phyloP scores from a whole-genome alignment of 2,329 filamentous ascomycete genomes.

The Talaromyces sp. region DNA sequence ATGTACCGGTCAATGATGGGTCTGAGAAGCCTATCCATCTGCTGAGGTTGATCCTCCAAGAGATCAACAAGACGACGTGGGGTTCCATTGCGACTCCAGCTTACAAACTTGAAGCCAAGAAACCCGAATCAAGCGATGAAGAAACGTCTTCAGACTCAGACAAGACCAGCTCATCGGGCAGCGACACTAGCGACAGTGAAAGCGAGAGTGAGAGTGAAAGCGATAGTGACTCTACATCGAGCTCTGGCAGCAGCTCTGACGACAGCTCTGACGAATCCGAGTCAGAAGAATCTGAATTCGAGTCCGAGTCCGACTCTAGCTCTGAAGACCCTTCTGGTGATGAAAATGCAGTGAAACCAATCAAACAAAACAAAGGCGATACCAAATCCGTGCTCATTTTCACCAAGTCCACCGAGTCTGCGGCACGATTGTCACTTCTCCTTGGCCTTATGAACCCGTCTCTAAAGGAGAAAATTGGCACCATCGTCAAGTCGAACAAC shows the following conservation, averaged over 20 bases:
- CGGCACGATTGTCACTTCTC: constrained; percentile 78
- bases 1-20: constrained; percentile 62
- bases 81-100: constrained; percentile 2
- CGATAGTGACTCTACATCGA: constrained; percentile 13
- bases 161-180: constrained; percentile 33
- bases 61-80: constrained; percentile 23
- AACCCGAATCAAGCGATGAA: neutral
- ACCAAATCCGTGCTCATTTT: constrained; percentile 64
- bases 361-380: constrained; percentile 29
- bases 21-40: constrained; percentile 77
- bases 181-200: constrained; percentile 1
- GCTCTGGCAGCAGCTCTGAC: constrained; percentile 1
- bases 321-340: neutral
- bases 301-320: constrained; percentile 15
- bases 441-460: constrained; percentile 60
- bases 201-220: constrained; percentile 10
- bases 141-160: constrained; percentile 15
- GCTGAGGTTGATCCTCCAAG: constrained; percentile 61
- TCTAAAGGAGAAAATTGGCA: constrained; percentile 55
- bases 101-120: neutral
- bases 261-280: constrained; percentile 5
- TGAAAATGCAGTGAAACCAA: constrained; percentile 11
- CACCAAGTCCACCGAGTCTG: constrained; percentile 82
- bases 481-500: constrained; percentile 72
- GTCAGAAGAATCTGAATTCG: constrained; percentile 20